Conservation (phyloP, 2,329 filamentous ascomycete species). For the Talaromyces sp. region DNA sequence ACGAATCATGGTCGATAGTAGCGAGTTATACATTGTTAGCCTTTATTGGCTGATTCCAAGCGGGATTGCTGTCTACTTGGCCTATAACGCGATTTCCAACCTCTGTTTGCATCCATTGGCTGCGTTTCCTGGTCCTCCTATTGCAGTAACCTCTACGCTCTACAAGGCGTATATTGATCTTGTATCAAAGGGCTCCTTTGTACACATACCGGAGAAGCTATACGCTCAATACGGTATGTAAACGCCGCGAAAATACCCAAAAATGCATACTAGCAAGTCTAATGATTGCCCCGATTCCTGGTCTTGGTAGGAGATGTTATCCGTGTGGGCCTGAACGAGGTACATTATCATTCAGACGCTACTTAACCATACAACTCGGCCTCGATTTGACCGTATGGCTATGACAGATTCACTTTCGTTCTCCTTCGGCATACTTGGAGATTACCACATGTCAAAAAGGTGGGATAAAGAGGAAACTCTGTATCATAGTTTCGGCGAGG, state of each 20-base stretch:
- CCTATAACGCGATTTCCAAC: slow-evolving; percentile 1
- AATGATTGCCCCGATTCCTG: too few species aligned
- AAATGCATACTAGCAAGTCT: background rate
- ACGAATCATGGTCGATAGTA: background rate
- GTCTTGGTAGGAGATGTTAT: slow-evolving; percentile 24
- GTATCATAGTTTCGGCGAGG: slow-evolving; percentile 28
- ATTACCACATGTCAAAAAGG: slow-evolving; percentile 25
- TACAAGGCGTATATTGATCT: slow-evolving; percentile 33
- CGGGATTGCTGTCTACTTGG: background rate
- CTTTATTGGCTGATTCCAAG: slow-evolving; percentile 3
- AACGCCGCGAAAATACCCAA: background rate
- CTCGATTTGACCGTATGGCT: background rate
- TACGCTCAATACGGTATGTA: slow-evolving; percentile 24
- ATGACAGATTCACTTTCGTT: slow-evolving; percentile 26
- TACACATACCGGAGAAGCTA: slow-evolving; percentile 22
- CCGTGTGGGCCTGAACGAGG: slow-evolving; percentile 27
- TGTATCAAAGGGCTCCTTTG: slow-evolving; percentile 21
- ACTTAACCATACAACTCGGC: background rate
- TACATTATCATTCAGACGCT: slow-evolving; percentile 11
- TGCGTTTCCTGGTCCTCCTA: slow-evolving; percentile 29
- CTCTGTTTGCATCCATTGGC: slow-evolving; percentile 27
- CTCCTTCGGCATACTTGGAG: slow-evolving; percentile 24
- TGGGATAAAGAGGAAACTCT: slow-evolving; percentile 27
- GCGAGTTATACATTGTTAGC: background rate
- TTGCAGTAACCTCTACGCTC: slow-evolving; percentile 27